A percentile compares a stretch with the other conserved stretches of the same genome.
These are phyloP conservation scores for Escovopsis sp. DNA, from an alignment of 2,329 filamentous ascomycete species.

Conservation along the genomic window DNA sequence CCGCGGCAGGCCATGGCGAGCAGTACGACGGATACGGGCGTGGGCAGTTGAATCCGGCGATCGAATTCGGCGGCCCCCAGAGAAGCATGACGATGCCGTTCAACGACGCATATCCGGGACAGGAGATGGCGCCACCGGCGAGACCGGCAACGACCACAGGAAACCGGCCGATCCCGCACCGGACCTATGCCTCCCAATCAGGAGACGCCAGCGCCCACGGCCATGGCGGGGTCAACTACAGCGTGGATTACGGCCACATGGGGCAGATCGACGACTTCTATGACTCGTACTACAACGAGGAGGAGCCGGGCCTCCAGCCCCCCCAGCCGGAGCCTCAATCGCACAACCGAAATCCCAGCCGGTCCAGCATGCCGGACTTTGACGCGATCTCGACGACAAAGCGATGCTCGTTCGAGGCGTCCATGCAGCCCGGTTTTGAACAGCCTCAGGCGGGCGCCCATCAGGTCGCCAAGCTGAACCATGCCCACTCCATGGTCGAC, in stretches of 20 bases:
- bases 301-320: conserved; percentile 14
- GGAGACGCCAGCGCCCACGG: conserved; percentile 9
- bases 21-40: conserved; percentile 14
- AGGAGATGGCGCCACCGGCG: conserved; percentile 24
- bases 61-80: conserved; percentile 34
- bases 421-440: conserved; percentile 24
- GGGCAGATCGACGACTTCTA: conserved; percentile 34
- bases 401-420: conserved; percentile 32
- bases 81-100: conserved; percentile 48
- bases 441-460: conserved; percentile 34
- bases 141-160: conserved; percentile 41
- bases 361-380: conserved; percentile 25
- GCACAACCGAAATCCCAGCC: conserved; percentile 6
- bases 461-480: conserved; percentile 37
- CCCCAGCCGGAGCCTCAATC: conserved; percentile 8
- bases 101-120: conserved; percentile 28
- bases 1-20: conserved; percentile 12
- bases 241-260: conserved; percentile 21
- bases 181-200: conserved; percentile 27
- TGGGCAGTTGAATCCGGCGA: conserved; percentile 17
- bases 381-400: conserved; percentile 23
- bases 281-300: conserved; percentile 35
- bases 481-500: conserved; percentile 53
- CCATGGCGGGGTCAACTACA: conserved; percentile 7
- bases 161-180: conserved; percentile 35